Base-by-base conservation (phyloP, 805 yeast genomes). In the Blastobotrys muscicola region DNA sequence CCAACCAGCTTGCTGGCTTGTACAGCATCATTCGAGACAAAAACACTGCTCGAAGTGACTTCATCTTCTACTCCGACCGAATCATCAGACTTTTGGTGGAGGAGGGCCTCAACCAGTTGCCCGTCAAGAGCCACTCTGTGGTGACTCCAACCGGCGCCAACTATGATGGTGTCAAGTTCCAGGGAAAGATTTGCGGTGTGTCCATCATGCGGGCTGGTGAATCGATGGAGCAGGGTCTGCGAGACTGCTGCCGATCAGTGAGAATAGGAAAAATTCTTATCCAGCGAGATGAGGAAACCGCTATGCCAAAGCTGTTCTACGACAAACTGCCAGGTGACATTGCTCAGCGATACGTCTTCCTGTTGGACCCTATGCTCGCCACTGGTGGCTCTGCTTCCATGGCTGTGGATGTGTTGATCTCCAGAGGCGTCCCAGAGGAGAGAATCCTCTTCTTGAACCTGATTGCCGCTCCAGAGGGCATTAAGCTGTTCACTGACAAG, bases 171-270 rank as follows among this genome's bases (percentile, higher is more conserved):
- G 81, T 82, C 45, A 70, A 72, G 47, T 90, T 90, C 62, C 67
- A 77, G 57, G 97, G 98, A 36, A 87, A 85, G 65, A 92, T 92
- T 48, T 90, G 97, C 62, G 99, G 99, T 52, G 99, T 92, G 32
- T 86, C 96, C 12, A 92, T 92, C 60, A 94, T 92, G 56, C 76
- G 99, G 61, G 99, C 99, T 4, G 99, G 99, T 52, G 99, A 92
- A 65, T 82, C 94, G 36, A 92, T 92, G 99, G 99, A 92, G 66
- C 94, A 86, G 72, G 98, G 97, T 30, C 71, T 92, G 51, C 78
- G 99, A 63, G 97, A 90, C 62, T 90, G 98, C 66, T 87, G 97
- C 63, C 76, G 98, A 52, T 82, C 94, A 8, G 98, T 92, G 33
- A 75, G 97, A 59, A 84, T 92, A 48, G 99, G 99, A 43, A 92